Evolutionary conservation across 345 rosid species (phyloP).

Genomic region (Cochlearia excelsa): DNA sequence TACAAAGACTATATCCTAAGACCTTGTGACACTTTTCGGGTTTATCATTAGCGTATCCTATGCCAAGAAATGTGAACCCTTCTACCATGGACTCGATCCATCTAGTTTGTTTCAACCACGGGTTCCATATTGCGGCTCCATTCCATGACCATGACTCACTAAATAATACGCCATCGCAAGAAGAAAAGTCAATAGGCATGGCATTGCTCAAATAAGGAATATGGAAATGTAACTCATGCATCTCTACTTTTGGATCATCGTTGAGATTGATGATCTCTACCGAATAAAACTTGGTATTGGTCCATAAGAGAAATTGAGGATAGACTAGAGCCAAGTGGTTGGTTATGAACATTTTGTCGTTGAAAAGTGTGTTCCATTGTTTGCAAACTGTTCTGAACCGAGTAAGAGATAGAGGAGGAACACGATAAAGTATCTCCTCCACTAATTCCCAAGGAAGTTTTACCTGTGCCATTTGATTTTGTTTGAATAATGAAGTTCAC

Average conservation of each 20-base stretch:
- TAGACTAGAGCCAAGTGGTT: not conserved
- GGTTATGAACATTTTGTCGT: not conserved
- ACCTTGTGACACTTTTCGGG: not conserved
- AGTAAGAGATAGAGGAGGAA: not conserved
- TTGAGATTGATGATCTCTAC: not conserved
- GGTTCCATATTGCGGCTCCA: not conserved
- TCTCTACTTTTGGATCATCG: too few relatives aligned
- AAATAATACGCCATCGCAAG: not conserved
- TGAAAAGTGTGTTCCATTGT: slow-evolving; percentile 1
- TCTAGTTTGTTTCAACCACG: not conserved
- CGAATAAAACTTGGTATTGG: not conserved
- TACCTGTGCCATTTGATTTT: not conserved
- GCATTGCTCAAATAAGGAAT: too few relatives aligned
- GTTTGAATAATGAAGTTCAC: too few relatives aligned
- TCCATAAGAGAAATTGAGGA: not conserved
- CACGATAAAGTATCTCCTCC: slow-evolving; percentile 4
- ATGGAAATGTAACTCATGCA: too few relatives aligned
- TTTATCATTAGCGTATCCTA: not conserved
- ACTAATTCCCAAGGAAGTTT: not conserved
- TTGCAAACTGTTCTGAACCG: slow-evolving; percentile 5
- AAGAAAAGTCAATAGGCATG: too few relatives aligned
- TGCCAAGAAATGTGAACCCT: not conserved
- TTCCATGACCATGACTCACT: not conserved
- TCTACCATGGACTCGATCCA: not conserved
- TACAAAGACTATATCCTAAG: not conserved